A percentile compares a stretch with the other conserved stretches of the same genome.
Evolutionary conservation across 495 filamentous ascomycete genomes (phyloP).

Genomic region (Aspergillus sclerotioniger): DNA sequence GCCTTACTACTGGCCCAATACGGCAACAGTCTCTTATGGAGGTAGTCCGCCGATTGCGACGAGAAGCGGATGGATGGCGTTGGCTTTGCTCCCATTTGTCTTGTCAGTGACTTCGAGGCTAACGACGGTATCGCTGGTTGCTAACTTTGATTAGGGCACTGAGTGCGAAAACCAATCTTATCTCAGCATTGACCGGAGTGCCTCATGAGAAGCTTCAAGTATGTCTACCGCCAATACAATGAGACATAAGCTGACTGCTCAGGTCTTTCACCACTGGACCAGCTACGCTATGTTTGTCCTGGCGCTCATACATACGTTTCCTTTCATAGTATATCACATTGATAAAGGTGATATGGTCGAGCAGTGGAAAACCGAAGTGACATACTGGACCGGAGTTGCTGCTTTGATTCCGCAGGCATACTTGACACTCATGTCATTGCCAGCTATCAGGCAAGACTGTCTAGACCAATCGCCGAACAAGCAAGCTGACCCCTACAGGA

Average conservation of each 20-base stretch:
- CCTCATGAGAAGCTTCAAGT: constrained; percentile 54
- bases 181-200: constrained; percentile 52
- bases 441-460: constrained; percentile 44
- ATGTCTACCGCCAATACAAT: background rate
- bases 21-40: constrained; percentile 40
- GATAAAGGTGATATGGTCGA: constrained; percentile 47
- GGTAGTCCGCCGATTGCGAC: constrained; percentile 52
- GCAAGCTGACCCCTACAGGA: constrained; percentile 27
- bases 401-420: constrained; percentile 55
- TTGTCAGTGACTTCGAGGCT: constrained; percentile 31
- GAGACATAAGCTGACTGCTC: background rate
- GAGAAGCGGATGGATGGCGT: constrained; percentile 50
- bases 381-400: constrained; percentile 56
- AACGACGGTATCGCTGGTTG: constrained; percentile 3
- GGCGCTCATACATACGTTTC: constrained; percentile 55
- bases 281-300: constrained; percentile 54
- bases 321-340: constrained; percentile 55
- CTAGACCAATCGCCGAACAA: background rate
- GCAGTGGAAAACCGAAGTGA: constrained; percentile 42
- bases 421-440: constrained; percentile 51
- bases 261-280: constrained; percentile 52
- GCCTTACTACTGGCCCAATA: constrained; percentile 60
- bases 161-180: constrained; percentile 37
- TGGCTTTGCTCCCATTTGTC: constrained; percentile 51
- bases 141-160: constrained; percentile 19